These are phyloP conservation scores for Colletotrichum horii DNA, from an alignment of 2,329 filamentous ascomycete genomes.

Conservation along the genomic window DNA sequence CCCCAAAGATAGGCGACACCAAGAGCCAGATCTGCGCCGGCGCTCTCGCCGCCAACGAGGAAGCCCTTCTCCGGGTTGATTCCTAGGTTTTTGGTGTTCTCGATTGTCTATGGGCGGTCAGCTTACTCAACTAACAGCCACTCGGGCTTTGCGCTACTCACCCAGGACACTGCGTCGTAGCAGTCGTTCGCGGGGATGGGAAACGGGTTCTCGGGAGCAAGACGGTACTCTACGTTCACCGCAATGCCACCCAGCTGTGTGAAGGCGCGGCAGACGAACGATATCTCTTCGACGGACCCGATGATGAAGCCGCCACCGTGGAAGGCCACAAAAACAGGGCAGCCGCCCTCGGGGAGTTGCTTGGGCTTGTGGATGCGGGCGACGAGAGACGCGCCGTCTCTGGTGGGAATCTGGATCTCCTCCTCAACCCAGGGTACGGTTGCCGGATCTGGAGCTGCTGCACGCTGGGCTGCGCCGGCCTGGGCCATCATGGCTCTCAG, in stretches of 20 bases:
- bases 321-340: slow-evolving; percentile 30
- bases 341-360: slow-evolving; percentile 12
- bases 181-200: slow-evolving; percentile 31
- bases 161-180: slow-evolving; percentile 32
- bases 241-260: slow-evolving; percentile 29
- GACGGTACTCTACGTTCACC: slow-evolving; percentile 31
- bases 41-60: slow-evolving; percentile 32
- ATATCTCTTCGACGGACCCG: slow-evolving; percentile 29
- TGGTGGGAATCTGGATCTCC: slow-evolving; percentile 26
- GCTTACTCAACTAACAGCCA: not conserved
- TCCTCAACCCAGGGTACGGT: slow-evolving; percentile 23
- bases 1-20: slow-evolving; percentile 27
- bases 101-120: slow-evolving; percentile 10
- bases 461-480: slow-evolving; percentile 3
- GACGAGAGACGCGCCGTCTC: slow-evolving; percentile 25
- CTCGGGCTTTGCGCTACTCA: not conserved
- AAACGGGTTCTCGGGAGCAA: slow-evolving; percentile 33
- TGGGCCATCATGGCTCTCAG: slow-evolving; percentile 25
- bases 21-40: slow-evolving; percentile 32
- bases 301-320: slow-evolving; percentile 32
- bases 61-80: slow-evolving; percentile 29
- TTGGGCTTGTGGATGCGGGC: slow-evolving; percentile 28
- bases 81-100: slow-evolving; percentile 24
- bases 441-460: slow-evolving; percentile 14
- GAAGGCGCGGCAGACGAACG: slow-evolving; percentile 29